Evolutionary conservation across 345 rosid species (phyloP), one percentile per base, ranked within the genome.

Genomic region (Eucalyptus pumila): DNA sequence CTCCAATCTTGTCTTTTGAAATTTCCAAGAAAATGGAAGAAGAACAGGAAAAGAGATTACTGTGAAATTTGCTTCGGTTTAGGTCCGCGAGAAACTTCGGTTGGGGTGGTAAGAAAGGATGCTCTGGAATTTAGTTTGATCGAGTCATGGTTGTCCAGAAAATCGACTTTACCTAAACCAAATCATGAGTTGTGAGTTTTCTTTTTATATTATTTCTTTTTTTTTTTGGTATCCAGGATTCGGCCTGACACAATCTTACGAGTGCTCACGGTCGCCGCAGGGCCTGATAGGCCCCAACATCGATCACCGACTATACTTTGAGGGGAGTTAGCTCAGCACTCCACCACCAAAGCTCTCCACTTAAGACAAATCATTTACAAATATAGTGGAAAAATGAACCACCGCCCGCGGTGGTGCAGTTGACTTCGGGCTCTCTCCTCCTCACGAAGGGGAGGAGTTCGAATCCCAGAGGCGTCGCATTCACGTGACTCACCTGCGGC

Each of bases 401-500:
- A 10, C 10, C 4, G 12, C 2, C 2, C 5, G 8, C 8, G 8
- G 9, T 42, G 44, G 44, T 2, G 8, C 44, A 42, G 2, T 1
- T 42, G 44, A 42, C 8, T 42, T 42, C 8, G 44, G 44, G 9
- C 9, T 42, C 44, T 7, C 44, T 42, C 44, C 44, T 1, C 7
- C 44, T 42, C 9, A 42, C 9, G 44, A 42, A 42, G 7, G 44
- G 44, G 44, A 42, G 44, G 44, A 42, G 2, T 42, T 42, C 44
- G 44, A 42, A 42, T 42, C 1, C 2, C 9, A 42, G 9, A 42
- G 44, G 44, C 8, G 44, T 42, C 44, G 8, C 8, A 7, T 42
- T 42, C 44, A 1, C 44, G 44, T 42, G 9, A 42, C 44, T 42
- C 44, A 42, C 42, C 42, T 42, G 42, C 42, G 42, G 42, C 42